Base-by-base conservation (phyloP, 306 rosid species). In the Sesbania bispinosa region DNA sequence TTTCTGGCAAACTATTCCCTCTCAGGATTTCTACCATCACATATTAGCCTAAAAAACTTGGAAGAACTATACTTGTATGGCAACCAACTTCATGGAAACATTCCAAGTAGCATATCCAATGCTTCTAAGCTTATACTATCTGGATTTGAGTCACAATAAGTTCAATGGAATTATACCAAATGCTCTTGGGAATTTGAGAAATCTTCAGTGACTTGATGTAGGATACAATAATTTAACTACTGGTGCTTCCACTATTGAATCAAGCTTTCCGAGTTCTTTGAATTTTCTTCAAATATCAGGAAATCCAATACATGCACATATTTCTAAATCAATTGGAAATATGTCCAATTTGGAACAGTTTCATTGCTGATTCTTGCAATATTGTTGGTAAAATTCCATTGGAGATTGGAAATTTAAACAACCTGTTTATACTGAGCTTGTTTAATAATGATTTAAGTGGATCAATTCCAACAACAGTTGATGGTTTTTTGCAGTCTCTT, bases 321-420 rank as follows among this genome's bases (percentile, higher is more conserved):
- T 84, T 43, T 63, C 78, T 13, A 35, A 11, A 5, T 72, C 80
- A 10, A 4, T 80, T 39, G 77, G 78, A 48, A 80, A 84, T 32
- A 20, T 77, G 10, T 68, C 85, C 66, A n/a, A 38, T 63, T 64
- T 80, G 60, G 39, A 59, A 32, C 24, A 36, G 2, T 26, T n/a
- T 81, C 6, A 10, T 4, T 0, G n/a, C 77, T 2, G 26, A 5
- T 13, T 9, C 19, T 29, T 52, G 76, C 32, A 19, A 29, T 36
- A 55, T 84, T 15, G 18, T 20, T 11, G 84, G 84, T 24, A 24
- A 27, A 18, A 75, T 79, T 36, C 86, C 83, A 7, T 10, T 21
- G 43, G 77, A 78, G 29, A 66, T 81, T 36, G 82, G 83, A 8
- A 61, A 68, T 29, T 74, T 82, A 10, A 82, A 58, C 36, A 47